Evolutionary conservation across 148 eudicot species (phyloP).

Genomic region (Nepenthes gracilis): DNA sequence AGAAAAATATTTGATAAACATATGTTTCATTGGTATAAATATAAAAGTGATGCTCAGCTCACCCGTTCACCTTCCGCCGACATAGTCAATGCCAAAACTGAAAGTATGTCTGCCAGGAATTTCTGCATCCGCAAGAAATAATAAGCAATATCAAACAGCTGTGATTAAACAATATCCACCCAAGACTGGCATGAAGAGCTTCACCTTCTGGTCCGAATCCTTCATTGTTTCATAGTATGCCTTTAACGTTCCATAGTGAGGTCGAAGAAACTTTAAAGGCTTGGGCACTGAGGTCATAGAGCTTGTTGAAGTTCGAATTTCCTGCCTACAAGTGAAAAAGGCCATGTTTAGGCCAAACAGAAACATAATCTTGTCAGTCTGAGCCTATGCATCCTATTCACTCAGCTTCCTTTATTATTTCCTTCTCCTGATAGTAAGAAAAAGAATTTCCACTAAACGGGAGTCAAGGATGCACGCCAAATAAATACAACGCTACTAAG

Average conservation of each 20-base stretch:
- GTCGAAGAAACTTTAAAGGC: conserved; percentile 88
- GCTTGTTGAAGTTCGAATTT: conserved; percentile 83
- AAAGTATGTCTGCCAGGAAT: conserved; percentile 85
- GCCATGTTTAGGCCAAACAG: not conserved
- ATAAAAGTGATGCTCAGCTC: conserved; percentile 11
- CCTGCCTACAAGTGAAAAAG: conserved; percentile 43
- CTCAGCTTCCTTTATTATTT: not conserved
- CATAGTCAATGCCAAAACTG: conserved; percentile 96
- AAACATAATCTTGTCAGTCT: not conserved
- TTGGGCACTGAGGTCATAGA: conserved; percentile 98
- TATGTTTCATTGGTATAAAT: not conserved
- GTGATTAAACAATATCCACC: not conserved
- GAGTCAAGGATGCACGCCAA: too few species aligned
- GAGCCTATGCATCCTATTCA: not conserved
- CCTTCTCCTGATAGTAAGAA: too few species aligned
- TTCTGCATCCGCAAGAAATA: conserved; percentile 30
- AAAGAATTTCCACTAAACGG: too few species aligned
- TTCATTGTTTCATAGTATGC: conserved; percentile 56
- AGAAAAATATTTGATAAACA: too few species aligned
- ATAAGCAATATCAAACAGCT: not conserved
- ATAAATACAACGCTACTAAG: too few species aligned
- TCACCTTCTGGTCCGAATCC: conserved; percentile 68
- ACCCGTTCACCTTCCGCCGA: conserved; percentile 93
- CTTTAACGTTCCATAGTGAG: conserved; percentile 86
- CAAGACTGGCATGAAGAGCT: not conserved